A percentile compares a stretch with the other conserved stretches of the same genome.
phyloP scores from a whole-genome alignment of 257 asterid species.

The Solanum chiquidenum region DNA sequence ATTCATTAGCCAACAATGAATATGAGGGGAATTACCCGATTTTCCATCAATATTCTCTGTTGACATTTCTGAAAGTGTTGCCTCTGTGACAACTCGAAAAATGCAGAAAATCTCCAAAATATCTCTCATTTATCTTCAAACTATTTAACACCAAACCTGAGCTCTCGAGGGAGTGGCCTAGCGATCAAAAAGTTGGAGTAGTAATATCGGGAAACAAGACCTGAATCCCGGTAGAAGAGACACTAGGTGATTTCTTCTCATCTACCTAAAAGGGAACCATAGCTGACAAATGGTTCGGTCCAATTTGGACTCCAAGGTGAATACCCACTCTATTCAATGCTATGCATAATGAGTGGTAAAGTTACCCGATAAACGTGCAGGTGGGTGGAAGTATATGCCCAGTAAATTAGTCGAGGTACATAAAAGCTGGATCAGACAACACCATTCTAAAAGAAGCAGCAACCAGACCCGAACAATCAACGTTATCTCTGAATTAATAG shows the following conservation, averaged over 20 bases:
- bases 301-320: not conserved
- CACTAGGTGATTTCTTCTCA: not conserved
- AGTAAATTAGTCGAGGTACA: not conserved
- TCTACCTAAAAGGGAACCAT: not conserved
- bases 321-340: not conserved
- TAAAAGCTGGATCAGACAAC: not conserved
- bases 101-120: not conserved
- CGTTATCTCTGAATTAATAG: not conserved
- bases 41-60: not conserved
- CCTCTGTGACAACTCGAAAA: not conserved
- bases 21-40: not conserved
- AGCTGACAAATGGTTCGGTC: too few relatives aligned
- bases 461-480: not conserved
- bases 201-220: not conserved
- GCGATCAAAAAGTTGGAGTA: not conserved
- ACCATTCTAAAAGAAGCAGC: not conserved
- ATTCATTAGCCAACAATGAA: not conserved
- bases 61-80: not conserved
- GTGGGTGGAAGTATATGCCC: not conserved
- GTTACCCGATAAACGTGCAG: not conserved
- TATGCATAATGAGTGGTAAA: not conserved
- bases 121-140: not conserved
- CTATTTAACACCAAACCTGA: not conserved
- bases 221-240: not conserved
- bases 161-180: not conserved